phyloP scores from a whole-genome alignment of 1,139 yeast species.

The Candida sanyaensis region DNA sequence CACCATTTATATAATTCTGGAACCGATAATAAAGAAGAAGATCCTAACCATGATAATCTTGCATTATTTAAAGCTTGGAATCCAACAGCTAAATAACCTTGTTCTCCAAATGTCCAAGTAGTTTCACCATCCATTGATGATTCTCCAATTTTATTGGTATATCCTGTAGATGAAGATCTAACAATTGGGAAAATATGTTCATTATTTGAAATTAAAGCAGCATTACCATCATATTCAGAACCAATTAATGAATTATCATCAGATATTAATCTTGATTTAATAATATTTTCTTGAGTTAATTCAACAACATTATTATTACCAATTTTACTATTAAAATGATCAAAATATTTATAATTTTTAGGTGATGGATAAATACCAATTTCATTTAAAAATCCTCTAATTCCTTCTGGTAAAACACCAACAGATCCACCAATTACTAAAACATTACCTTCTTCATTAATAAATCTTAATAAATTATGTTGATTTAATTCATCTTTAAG shows the following conservation, averaged over 20 bases:
- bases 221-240: slow-evolving; percentile 35
- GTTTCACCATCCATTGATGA: slow-evolving; percentile 42
- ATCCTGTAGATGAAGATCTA: slow-evolving; percentile 68
- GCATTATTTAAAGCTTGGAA: slow-evolving; percentile 82
- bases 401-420: slow-evolving; percentile 59
- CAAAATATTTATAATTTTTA: slow-evolving; percentile 63
- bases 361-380: slow-evolving; percentile 87
- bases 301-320: slow-evolving; percentile 22
- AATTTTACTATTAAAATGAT: slow-evolving; percentile 53
- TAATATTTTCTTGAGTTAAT: slow-evolving; percentile 27
- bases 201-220: slow-evolving; percentile 48
- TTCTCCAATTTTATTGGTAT: slow-evolving; percentile 45
- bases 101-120: slow-evolving; percentile 82
- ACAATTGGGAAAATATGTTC: slow-evolving; percentile 72
- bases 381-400: slow-evolving; percentile 70
- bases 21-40: slow-evolving; percentile 53
- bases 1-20: slow-evolving; percentile 68
- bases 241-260: slow-evolving; percentile 15
- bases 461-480: slow-evolving; percentile 45
- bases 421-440: slow-evolving; percentile 55
- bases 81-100: slow-evolving; percentile 76
- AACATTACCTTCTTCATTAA: slow-evolving; percentile 72
- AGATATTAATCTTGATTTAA: slow-evolving; percentile 21
- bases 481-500: slow-evolving; percentile 35
- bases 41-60: slow-evolving; percentile 81